Base-by-base conservation (phyloP, 192 early-diverging fungal species). In the Backusella mclennaniae region DNA sequence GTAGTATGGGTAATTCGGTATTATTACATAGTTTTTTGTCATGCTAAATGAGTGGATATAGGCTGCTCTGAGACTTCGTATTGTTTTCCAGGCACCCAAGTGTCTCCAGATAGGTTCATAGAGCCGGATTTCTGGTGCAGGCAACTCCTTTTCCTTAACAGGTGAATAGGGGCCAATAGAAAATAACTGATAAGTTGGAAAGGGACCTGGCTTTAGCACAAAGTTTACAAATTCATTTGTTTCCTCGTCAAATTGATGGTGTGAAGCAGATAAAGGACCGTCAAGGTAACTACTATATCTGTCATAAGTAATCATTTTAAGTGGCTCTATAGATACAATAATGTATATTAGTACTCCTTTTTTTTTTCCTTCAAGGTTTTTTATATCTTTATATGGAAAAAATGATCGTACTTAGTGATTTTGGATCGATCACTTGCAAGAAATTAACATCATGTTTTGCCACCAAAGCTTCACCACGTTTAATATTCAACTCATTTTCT, bases 1-100 rank as follows among this genome's bases (percentile, higher is more conserved):
- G 35, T 71, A 78, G 53, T 87, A 84, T 12, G 87, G 87, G 29
- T 75, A 83, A 36, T 84, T 82, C 23, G 85, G 85, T 19, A 86
- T 73, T 49, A 88, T 78, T 52, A 88, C 75, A 76, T 82, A 87
- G n/a, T 79, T 76, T 46, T 79, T 76, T 8, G 87, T 86, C 69
- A 81, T 68, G 21, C 78, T 76, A 73, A 88, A 88, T 2, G 85
- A 85, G 59, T 88, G 87, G 4, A 86, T 82, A 67, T 85, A 87
- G 7, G 82, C 59, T 12, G 82, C 78, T 21, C 77, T 79, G 33
- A 83, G 49, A 2, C 75, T 26, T n/a, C 71, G 17, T 14, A 77
- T 0, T 38, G 79, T 76, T 19, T 67, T 71, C 71, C 75, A 77
- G 0, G 71, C 73, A 19, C 78, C 82, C 15, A 83, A 53, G 23